Evolutionary conservation across 139 green algal genomes (phyloP).

Genomic region (Tetradesmus obliquus): DNA sequence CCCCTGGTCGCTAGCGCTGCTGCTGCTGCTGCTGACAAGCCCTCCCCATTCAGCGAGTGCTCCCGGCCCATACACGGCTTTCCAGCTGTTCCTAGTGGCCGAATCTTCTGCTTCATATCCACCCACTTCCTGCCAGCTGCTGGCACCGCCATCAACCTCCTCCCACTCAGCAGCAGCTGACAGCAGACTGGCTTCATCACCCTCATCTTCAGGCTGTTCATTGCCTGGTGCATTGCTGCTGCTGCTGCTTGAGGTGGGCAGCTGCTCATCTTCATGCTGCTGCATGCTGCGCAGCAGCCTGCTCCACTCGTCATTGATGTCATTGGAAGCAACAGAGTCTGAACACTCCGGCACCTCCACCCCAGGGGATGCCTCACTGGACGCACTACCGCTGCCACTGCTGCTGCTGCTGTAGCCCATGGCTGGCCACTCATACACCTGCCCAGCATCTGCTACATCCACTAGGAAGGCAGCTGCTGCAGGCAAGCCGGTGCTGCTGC

Average conservation of each 20-base stretch:
- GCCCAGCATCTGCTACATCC: neutral
- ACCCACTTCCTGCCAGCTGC: conserved; percentile 17
- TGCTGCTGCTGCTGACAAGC: conserved; percentile 10
- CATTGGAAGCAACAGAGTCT: neutral
- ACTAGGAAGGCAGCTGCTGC: neutral
- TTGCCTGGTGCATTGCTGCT: neutral
- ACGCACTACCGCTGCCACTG: neutral
- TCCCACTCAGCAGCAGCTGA: neutral
- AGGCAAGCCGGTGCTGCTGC: neutral
- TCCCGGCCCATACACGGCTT: conserved; percentile 28
- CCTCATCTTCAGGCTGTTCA: neutral
- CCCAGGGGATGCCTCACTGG: too few species aligned
- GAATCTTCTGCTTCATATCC: conserved; percentile 26
- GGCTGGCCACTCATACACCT: neutral
- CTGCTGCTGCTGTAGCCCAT: neutral
- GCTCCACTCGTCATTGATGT: conserved; percentile 2
- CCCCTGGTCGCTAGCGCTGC: neutral
- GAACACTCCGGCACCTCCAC: neutral
- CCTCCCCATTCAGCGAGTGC: conserved; percentile 25
- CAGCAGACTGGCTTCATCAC: neutral
- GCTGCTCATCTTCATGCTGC: neutral
- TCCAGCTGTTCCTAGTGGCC: conserved; percentile 40
- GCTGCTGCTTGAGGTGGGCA: neutral
- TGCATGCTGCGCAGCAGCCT: neutral
- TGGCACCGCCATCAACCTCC: neutral